Evolutionary conservation across 768 basidiomycete genomes (phyloP), one percentile per base, ranked within the genome.

Genomic region (Amanita molliuscula): DNA sequence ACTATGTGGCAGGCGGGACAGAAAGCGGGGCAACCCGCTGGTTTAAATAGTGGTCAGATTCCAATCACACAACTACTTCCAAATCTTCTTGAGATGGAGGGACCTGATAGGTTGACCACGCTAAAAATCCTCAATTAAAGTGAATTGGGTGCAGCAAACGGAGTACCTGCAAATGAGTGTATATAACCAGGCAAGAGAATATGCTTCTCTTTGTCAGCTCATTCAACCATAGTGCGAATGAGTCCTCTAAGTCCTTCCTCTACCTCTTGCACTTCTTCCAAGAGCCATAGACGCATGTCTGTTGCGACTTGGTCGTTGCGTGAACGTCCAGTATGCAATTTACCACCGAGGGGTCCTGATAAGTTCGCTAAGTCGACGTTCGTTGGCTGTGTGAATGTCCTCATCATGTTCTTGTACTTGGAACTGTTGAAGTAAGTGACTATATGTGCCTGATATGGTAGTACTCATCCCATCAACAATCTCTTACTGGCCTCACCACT

Each of bases 241-340:
- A 98, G 75, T 3, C 74, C 85, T 61, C 82, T 82, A 45, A 98
- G 71, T 51, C 81, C 72, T 38, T 69, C 59, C 61, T 86, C 79
- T 44, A 94, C 74, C 34, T 78, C 76, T 31, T 67, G 63, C 16
- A 86, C 82, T 61, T 95, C 78, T 40, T 84, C 80, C 18, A 96
- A 72, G 16, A 99, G 76, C 96, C 96, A 99, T 9, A 99, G 67
- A 26, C 96, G 84, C 87, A 98, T 88, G 62, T 99, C 96, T 1
- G 96, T 99, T 3, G 95, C 93, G 54, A 97, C 95, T 64, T 99
- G 96, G 63, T 99, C 96, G 65, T 99, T 99, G 48, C 96, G 79
- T 45, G 92, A 95, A 53, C 96, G 81, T 25, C 96, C 96, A 0
- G 96, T 99, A 62, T 99, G 96, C 37, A 99, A 74, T 66, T 98